Evolutionary conservation across 1,284 basidiomycete genomes (phyloP), one percentile per base, ranked within the genome.

Genomic region (Moesziomyces parantarcticus): DNA sequence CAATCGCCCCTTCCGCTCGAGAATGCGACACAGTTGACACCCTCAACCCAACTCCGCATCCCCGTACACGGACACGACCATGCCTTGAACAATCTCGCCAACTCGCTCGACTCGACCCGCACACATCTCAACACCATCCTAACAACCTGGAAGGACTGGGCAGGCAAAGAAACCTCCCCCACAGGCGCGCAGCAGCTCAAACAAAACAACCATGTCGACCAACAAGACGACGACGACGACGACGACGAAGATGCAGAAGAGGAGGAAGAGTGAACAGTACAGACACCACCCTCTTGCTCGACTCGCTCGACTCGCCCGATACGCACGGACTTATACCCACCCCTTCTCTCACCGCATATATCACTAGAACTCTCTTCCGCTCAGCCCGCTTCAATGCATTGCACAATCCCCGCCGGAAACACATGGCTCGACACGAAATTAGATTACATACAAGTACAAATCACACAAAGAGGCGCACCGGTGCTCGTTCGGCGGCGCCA

Each of bases 91-190:
- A 54, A 11, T 14, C 52, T 74, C 8, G 71, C 62, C 46, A 62
- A 74, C 18, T 46, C 58, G 14, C 47, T 75, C 43, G 67, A 70
- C 46, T 23, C 41, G 4, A 20, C 72, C 13, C 22, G 63, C n/a
- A n/a, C 53, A 1, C 43, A 45, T 10, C 41, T 75, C 21, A 75
- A 75, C 32, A 36, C 46, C 3, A 3, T 69, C 18, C 36, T 74
- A 6, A 69, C 71, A 3, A 39, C 42, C 4, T 74, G 71, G 71
- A 74, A 74, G 26, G 62, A 66, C 22, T 75, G 67, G 72, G 39
- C 53, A 6, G 67, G 67, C 10, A 66, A 75, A 22, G 63, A 75
- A 32, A 46, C 41, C 6, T n/a, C 18, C 3, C 5, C 41, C 3
- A 0, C 34, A 16, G 11, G 13, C 34, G 14, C 34, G 16, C 11